A percentile compares a stretch with the other conserved stretches of the same genome.
These are phyloP conservation scores for Lodderomyces parapsilosis DNA, from an alignment of 1,139 yeast genomes.

Conservation along the genomic window DNA sequence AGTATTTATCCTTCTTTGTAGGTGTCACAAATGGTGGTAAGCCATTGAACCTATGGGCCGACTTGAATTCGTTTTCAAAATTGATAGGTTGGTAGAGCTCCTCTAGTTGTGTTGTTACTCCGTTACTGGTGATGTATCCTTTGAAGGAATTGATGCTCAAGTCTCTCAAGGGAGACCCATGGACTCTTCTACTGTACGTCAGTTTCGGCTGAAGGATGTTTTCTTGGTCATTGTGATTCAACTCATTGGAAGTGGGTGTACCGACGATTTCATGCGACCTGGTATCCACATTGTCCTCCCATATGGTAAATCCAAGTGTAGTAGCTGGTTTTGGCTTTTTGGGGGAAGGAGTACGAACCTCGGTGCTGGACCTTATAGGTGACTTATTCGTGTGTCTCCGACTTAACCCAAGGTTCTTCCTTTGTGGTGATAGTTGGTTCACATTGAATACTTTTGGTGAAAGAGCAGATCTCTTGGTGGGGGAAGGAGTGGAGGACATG, in stretches of 20 bases:
- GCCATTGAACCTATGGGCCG: constrained; percentile 33
- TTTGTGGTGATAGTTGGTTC: constrained; percentile 14
- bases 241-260: constrained; percentile 19
- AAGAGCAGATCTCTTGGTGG: constrained; percentile 30
- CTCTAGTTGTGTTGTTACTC: constrained; percentile 20
- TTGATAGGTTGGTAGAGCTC: constrained; percentile 35
- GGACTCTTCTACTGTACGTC: constrained; percentile 1
- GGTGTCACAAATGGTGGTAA: constrained; percentile 39
- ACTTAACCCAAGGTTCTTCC: neutral
- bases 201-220: constrained; percentile 43
- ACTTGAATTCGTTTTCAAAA: constrained; percentile 32
- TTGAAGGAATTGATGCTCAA: constrained; percentile 34
- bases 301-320: constrained; percentile 34
- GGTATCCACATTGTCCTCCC: constrained; percentile 29
- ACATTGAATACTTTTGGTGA: constrained; percentile 27
- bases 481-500: constrained; percentile 30
- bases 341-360: constrained; percentile 15
- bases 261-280: constrained; percentile 13
- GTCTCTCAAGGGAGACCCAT: constrained; percentile 33
- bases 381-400: constrained; percentile 2
- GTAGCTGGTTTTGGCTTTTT: constrained; percentile 14
- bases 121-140: constrained; percentile 26
- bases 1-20: constrained; percentile 27
- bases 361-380: neutral
- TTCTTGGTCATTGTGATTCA: constrained; percentile 41